Evolutionary conservation across 306 rosid species (phyloP), one percentile per base, ranked within the genome.

Genomic region (Citrullus colocynthis): DNA sequence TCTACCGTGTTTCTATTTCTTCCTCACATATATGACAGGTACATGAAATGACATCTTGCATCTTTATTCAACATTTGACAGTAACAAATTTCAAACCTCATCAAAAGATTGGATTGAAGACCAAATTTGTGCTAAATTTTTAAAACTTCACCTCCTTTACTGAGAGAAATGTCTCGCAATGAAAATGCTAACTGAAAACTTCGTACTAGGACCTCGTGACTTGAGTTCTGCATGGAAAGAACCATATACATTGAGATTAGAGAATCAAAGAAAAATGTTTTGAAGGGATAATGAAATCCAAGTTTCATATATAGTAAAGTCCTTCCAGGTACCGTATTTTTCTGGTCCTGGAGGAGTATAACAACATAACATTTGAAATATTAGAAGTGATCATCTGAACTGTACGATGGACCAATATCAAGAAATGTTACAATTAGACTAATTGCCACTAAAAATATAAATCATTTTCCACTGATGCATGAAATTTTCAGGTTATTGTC

Each of bases 151-250:
- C 99, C 98, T 51, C 81, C 86, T 71, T 85, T 89, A 78, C 55
- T 80, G 62, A 92, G 96, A 83, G 99, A 92, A 54, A 87, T 78
- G 82, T 81, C 84, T 82, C 86, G 86, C 90, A 96, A 83, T 78
- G 97, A 89, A 88, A 96, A 88, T 61, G 98, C 93, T 45, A 96
- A 84, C 85, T 96, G 99, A 84, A 88, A 96, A 84, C 96, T 88
- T 78, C 84, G 93, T 83, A 86, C 85, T 58, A 92, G 91, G 79
- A 86, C 85, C 91, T 92, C 91, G 54, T 86, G 88, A 84, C 87
- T 87, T 83, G 93, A 91, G 82, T 89, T 88, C 99, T 96, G 93
- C 84, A 85, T 32, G 67, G 75, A 32, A 80, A 49, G 66, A 51
- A 49, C 60, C 80, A 44, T 51, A 48, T 69, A 14, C 77, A 1